Percentiles rank a stretch among this genome's conserved stretches.
phyloP scores from a whole-genome alignment of 2,329 filamentous ascomycete genomes.

The Pseudofabraea citricarpa region DNA sequence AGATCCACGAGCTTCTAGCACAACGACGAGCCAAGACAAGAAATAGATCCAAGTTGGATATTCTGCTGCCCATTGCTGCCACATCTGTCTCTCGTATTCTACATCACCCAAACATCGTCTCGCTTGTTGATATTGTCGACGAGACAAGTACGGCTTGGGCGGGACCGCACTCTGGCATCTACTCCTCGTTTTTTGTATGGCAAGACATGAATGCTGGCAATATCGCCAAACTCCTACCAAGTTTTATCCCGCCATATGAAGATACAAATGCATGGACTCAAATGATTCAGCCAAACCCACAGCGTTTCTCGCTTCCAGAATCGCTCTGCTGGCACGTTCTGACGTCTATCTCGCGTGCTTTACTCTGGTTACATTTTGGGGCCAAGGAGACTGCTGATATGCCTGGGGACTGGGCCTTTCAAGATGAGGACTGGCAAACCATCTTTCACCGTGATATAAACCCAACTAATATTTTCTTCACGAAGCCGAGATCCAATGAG shows the following conservation, averaged over 20 bases:
- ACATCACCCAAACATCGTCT: conserved; percentile 26
- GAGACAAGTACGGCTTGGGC: conserved; percentile 4
- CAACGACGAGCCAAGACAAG: background rate
- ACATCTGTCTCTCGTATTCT: conserved; percentile 20
- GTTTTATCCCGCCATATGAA: conserved; percentile 10
- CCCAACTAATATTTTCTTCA: conserved; percentile 46
- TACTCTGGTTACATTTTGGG: conserved; percentile 50
- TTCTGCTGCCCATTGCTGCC: conserved; percentile 17
- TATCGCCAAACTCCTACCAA: conserved; percentile 36
- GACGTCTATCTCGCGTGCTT: conserved; percentile 39
- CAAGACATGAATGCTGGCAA: conserved; percentile 49
- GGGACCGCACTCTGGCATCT: conserved; percentile 3
- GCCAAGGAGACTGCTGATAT: conserved; percentile 20
- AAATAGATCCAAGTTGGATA: conserved; percentile 8
- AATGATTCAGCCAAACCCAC: conserved; percentile 19
- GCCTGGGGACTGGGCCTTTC: conserved; percentile 15
- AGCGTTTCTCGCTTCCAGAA: conserved; percentile 38
- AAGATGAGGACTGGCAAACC: conserved; percentile 43
- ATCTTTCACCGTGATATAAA: conserved; percentile 45
- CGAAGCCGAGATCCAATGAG: conserved; percentile 41
- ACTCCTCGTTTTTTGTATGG: conserved; percentile 37
- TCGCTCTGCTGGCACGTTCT: conserved; percentile 52
- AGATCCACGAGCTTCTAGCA: background rate
- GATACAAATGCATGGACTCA: conserved; percentile 16
- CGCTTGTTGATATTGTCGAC: conserved; percentile 23